Evolutionary conservation across 768 basidiomycete genomes (phyloP).

Genomic region (Kockovaella imperatae): DNA sequence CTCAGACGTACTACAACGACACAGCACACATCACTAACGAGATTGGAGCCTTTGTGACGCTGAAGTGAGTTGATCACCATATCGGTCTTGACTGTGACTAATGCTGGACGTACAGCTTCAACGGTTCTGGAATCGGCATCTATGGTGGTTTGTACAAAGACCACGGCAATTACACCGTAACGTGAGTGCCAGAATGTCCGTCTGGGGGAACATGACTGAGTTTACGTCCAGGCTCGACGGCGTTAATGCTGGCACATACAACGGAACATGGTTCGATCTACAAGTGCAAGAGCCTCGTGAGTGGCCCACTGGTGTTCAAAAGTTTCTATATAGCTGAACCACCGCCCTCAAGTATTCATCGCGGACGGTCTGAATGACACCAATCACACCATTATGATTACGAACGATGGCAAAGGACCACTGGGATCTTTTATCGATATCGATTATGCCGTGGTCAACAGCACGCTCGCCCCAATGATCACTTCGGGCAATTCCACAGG

Average conservation of each 20-base stretch:
- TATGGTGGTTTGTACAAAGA: slow-evolving; percentile 12
- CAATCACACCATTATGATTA: slow-evolving; percentile 9
- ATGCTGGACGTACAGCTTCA: slow-evolving; percentile 12
- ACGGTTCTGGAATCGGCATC: slow-evolving; percentile 16
- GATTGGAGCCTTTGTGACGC: slow-evolving; percentile 7
- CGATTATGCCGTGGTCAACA: slow-evolving; percentile 13
- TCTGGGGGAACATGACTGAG: background rate
- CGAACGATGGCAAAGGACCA: slow-evolving; percentile 7
- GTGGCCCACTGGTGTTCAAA: background rate
- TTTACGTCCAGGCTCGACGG: slow-evolving; percentile 10
- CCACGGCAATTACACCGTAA: slow-evolving; percentile 21
- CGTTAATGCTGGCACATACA: background rate
- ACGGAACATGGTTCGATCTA: slow-evolving; percentile 7
- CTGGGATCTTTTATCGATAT: slow-evolving; percentile 7
- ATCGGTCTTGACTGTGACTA: background rate
- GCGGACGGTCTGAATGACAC: slow-evolving; percentile 11
- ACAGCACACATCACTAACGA: slow-evolving; percentile 9
- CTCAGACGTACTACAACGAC: slow-evolving; percentile 12
- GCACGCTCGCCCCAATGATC: slow-evolving; percentile 4
- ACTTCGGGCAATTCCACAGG: slow-evolving; percentile 3
- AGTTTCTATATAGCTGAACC: background rate
- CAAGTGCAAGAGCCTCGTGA: slow-evolving; percentile 6
- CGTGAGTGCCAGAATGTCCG: slow-evolving; percentile 8
- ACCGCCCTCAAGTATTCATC: slow-evolving; percentile 11
- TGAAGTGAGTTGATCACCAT: slow-evolving; percentile 6